A percentile compares a stretch with the other conserved stretches of the same genome.
phyloP scores from a whole-genome alignment of 257 asterid species.

The Cynanchum wilfordii region DNA sequence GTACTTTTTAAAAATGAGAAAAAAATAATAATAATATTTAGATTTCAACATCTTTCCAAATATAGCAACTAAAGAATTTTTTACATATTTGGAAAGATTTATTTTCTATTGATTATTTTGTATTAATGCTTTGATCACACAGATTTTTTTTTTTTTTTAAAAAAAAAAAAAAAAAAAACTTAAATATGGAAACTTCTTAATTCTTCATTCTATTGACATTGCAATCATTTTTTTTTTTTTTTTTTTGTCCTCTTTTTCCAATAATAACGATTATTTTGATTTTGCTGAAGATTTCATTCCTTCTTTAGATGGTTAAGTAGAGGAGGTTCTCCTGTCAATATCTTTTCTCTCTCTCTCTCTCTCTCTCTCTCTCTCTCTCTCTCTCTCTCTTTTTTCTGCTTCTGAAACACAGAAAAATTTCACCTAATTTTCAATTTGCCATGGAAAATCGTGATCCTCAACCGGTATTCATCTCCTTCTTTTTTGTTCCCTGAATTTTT shows the following conservation, averaged over 20 bases:
- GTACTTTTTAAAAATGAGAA: no score
- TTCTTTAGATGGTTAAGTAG: conserved; percentile 1
- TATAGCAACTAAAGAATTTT: no score
- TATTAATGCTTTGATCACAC: no score
- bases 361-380: not conserved
- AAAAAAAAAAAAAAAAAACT: no score
- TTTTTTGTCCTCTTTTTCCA: not conserved
- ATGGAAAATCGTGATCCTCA: conserved; percentile 4
- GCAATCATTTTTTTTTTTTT: not conserved
- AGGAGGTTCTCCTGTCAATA: not conserved
- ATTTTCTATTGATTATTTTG: no score
- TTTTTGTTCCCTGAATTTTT: not conserved
- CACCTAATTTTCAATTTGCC: not conserved
- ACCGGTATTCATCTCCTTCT: conserved; percentile 1
- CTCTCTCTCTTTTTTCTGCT: not conserved
- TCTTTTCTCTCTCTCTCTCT: not conserved
- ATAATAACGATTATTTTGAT: not conserved
- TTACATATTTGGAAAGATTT: no score
- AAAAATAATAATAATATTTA: no score
- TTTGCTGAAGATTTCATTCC: not conserved
- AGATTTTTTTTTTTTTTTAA: no score
- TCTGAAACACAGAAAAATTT: not conserved
- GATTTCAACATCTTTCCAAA: no score
- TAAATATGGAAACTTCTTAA: not conserved
- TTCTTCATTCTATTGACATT: not conserved